Percentiles rank a stretch among this genome's conserved stretches.
Conservation (phyloP, 179 eudicot species). For the Corrigiola litoralis region DNA sequence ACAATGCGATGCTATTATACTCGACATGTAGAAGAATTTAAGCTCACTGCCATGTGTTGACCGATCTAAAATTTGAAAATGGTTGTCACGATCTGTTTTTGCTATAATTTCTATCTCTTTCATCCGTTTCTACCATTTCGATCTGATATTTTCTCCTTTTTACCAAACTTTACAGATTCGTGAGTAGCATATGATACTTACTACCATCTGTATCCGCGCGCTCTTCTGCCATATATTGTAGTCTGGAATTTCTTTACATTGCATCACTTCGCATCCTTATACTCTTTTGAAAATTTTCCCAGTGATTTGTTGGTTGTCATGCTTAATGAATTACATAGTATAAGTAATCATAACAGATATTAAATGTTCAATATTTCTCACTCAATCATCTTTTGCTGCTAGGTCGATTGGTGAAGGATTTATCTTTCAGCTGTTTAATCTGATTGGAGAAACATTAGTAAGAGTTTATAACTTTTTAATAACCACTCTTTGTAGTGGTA, state of each 20-base stretch:
- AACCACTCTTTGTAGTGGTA: conserved; percentile 9
- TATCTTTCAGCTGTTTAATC: not conserved
- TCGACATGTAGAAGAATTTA: not conserved
- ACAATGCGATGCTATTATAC: not conserved
- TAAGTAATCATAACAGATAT: not conserved
- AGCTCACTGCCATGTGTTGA: not conserved
- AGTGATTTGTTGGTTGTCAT: not conserved
- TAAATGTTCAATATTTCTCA: not conserved
- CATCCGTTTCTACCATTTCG: no score
- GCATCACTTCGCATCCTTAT: not conserved
- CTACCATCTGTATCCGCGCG: no score
- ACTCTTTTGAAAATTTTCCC: not conserved
- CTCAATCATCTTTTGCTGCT: not conserved
- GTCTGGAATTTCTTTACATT: not conserved
- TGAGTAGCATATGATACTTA: no score
- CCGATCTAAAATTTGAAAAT: no score
- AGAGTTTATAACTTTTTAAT: not conserved
- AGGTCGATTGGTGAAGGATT: not conserved
- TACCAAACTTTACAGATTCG: no score
- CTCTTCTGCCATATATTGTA: no score
- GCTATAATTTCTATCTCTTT: no score
- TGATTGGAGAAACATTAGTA: conserved; percentile 10
- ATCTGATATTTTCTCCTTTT: no score
- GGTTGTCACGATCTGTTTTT: no score
- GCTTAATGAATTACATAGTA: not conserved